A percentile compares a stretch with the other conserved stretches of the same genome.
phyloP scores from a whole-genome alignment of 306 rosid genomes.

The Abrus precatorius region DNA sequence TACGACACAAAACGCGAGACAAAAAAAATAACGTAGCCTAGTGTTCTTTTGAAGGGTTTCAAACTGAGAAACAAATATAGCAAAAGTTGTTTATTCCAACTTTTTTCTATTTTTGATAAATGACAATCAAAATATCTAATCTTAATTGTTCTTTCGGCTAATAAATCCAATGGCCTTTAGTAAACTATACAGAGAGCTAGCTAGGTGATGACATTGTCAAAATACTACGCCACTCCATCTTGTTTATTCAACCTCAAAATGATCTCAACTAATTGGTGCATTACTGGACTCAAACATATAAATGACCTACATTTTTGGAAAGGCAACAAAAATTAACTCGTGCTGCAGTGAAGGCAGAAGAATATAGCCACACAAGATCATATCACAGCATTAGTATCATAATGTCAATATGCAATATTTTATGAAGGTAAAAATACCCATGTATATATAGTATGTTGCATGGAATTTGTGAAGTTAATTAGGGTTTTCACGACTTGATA shows the following conservation, averaged over 20 bases:
- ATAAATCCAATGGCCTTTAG: constrained; percentile 11
- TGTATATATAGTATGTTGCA: background rate
- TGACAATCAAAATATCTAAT: background rate
- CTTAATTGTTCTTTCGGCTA: background rate
- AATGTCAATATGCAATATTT: background rate
- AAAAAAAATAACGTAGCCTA: no score
- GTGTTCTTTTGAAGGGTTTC: no score
- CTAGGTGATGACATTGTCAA: background rate
- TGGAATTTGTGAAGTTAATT: background rate
- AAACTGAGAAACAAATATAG: no score
- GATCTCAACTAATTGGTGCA: background rate
- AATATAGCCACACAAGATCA: background rate
- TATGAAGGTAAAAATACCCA: background rate
- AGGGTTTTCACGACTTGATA: background rate
- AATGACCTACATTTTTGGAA: background rate
- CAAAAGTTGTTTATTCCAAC: background rate
- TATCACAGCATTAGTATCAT: background rate
- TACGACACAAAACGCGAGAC: no score
- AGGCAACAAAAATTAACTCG: background rate
- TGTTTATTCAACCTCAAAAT: constrained; percentile 11
- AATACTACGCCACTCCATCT: background rate
- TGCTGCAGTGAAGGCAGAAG: background rate
- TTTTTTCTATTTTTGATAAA: background rate
- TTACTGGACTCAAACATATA: background rate
- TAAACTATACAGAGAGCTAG: background rate